Base-by-base conservation (phyloP, 78 protist genomes). In the Capsaspora owczarzaki region DNA sequence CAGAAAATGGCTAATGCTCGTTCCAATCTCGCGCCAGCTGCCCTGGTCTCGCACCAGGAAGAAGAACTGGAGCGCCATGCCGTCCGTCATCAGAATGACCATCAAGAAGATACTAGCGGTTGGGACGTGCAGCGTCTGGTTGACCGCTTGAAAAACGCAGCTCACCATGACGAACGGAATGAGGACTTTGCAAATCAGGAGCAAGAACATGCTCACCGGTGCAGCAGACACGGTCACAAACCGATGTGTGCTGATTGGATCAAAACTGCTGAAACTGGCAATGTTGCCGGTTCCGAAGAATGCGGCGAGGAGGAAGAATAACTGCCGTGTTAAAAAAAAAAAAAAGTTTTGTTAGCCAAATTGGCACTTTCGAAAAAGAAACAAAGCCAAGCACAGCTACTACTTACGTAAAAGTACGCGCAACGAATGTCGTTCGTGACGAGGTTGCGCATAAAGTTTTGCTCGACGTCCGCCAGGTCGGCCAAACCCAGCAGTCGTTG, bases 211-310 rank as follows among this genome's bases (percentile, higher is more conserved):
- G 12, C 81, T 22, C 79, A 88, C 89, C 44, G 96, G 94, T 12
- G 66, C 12, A 35, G 20, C 53, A 63, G 90, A 93, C 37, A 88
- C 66, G 5, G 89, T 79, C 49, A 40, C 44, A 6, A 87, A 78
- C 35, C 93, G 87, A 51, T 75, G 85, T n/a, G 27, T 29, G 23
- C 92, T 81, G 37, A 92, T 27, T 38, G 91, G 80, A 35, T 89
- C 90, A 66, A 93, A 93, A 44, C 86, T 63, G 70, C 87, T 72
- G 43, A 95, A 40, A 16, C 87, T 74, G 41, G 98, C 98, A n/a
- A 92, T 77, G 82, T 95, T 95, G 27, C 98, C 98, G 42, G 89
- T 86, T 19, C 95, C 94, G 82, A 95, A 95, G 63, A 93, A 92
- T 68, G 88, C 89, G 27, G 83, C 68, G 44, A 87, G 46, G 49